Evolutionary conservation across 179 eudicot genomes (phyloP), one percentile per base, ranked within the genome.

Genomic region (Amaranthus tricolor): DNA sequence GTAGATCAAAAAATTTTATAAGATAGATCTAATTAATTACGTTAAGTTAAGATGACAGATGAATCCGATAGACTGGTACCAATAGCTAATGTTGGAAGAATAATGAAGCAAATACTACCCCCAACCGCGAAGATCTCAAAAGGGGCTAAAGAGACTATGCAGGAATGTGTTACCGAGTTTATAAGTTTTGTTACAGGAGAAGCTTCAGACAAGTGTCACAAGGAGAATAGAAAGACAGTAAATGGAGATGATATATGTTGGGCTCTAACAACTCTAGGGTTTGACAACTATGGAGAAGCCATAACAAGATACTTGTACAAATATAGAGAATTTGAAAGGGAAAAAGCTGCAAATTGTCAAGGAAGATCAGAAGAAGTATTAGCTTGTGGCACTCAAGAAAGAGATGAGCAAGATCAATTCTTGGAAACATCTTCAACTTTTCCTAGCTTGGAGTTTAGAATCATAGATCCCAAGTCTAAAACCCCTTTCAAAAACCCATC

Each of bases 91-190:
- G 83, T 81, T 9, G 80, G 83, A 6, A 81, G 83, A 55, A 82
- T 81, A 20, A 82, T 82, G 79, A 78, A 82, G 71, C 68, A 78
- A 58, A 72, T 17, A 68, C 80, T 81, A 11, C 83, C 83, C 4
- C 51, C 74, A 68, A 65, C 77, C 57, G 82, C 79, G 21, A 74
- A 74, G 81, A 78, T 82, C 80, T 83, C 86, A 6, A 83, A 83
- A 75, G 86, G 82, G 60, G 82, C 83, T 0, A 83, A 83, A 56
- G 86, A 83, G 62, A 80, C 81, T 62, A 83, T 80, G 86, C 86
- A 83, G 68, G 86, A 80, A 68, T 83, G 86, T 55, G 83, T 77
- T 56, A 74, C 83, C 5, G 86, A 83, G 76, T 83, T 83, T 81
- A 74, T 83, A 55, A 72, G 86, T 69, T 83, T 83, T 5, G 83